Evolutionary conservation across 1,284 basidiomycete genomes (phyloP).

Genomic region (Irpex sp.): DNA sequence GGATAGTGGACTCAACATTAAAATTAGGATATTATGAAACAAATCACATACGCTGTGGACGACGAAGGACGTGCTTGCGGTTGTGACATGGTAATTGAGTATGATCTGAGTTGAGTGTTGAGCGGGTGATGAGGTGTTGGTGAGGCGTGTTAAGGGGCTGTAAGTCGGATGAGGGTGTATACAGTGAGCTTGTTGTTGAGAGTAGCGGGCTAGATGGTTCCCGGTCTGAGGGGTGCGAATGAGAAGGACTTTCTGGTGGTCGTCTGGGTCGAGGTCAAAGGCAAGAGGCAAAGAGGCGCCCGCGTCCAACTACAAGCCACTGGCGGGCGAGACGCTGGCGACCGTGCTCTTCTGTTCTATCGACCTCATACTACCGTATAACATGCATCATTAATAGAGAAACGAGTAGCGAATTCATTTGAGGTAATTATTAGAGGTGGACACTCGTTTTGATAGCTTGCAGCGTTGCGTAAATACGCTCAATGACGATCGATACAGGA

Average conservation of each 20-base stretch:
- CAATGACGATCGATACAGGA: not conserved
- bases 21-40: not conserved
- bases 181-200: not conserved
- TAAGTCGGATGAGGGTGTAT: not conserved
- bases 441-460: not conserved
- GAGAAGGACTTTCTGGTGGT: not conserved
- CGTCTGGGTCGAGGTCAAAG: conserved; percentile 2
- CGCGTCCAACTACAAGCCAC: not conserved
- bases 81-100: conserved; percentile 30
- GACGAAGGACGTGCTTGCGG: conserved; percentile 35
- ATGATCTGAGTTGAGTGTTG: not conserved
- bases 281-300: not conserved
- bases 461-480: not conserved
- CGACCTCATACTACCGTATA: too few species aligned
- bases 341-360: not conserved
- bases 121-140: not conserved
- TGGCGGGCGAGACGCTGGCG: not conserved
- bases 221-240: not conserved
- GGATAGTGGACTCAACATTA: conserved; percentile 1
- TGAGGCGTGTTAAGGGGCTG: not conserved
- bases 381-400: too few species aligned
- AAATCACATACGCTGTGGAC: conserved; percentile 33
- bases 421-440: too few species aligned
- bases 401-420: too few species aligned
- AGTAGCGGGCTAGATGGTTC: not conserved